Base-by-base conservation (phyloP, 129 eudicot species). In the Escallonia herrerae region DNA sequence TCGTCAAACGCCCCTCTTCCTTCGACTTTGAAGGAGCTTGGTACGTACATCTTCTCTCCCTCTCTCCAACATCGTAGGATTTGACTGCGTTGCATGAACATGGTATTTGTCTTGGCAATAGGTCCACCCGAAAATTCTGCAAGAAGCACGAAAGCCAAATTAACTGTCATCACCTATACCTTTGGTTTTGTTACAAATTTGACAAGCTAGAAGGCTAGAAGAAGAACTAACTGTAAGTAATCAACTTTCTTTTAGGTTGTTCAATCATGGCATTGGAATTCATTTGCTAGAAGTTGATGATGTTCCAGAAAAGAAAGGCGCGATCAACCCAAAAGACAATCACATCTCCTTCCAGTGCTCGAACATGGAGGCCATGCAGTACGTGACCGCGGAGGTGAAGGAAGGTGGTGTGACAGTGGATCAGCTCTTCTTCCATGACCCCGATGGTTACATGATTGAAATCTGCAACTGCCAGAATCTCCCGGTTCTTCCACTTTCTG, bases 1-100 rank as follows among this genome's bases (percentile, higher is more conserved):
- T 78, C 43, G 64, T 89, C 58, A 57, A 79, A 55, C 86, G 96
- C 33, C 96, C 96, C 37, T 82, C 89, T 53, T 89, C 96, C n/a
- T 89, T 89, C 44, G 74, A 89, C 39, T 89, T 89, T 51, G 76
- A 85, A 80, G 96, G 96, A 40, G 96, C 96, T 43, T 89, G 96
- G 96, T 89, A 77, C 33, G 70, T 68, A 15, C 37, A 3, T 13
- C 9, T 70, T 70, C 13, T 44, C 8, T 6, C 3, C 15, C 11
- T 39, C 9, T 2, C 12, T 15, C 5, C 12, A 6, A 22, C 33
- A 22, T 22, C 33, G 1, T 22, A 22, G 1, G 33, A 22, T 22
- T 0, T 22, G 33, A 22, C 33, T 22, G 33, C 33, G 1, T 22
- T 22, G 33, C 33, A 22, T 22, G 33, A 22, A 22, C 33, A 22